Evolutionary conservation across 148 eudicot genomes (phyloP).

Genomic region (Talinum fruticosum): DNA sequence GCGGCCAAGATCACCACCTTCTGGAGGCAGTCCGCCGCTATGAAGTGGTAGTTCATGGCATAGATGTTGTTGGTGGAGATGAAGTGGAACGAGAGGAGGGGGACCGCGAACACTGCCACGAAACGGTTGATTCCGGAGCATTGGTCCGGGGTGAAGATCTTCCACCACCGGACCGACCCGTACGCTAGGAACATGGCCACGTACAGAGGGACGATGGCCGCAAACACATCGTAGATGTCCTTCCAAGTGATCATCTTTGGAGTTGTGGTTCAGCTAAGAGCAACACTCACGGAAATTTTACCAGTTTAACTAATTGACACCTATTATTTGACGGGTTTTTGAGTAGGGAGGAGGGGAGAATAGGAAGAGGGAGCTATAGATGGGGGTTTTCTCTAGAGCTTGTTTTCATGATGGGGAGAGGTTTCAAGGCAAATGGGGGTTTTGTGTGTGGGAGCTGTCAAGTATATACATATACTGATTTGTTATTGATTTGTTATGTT

Average conservation of each 20-base stretch:
- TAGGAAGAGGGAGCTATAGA: neutral
- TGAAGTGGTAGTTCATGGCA: constrained; percentile 85
- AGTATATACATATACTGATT: neutral
- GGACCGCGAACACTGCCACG: constrained; percentile 91
- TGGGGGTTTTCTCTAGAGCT: neutral
- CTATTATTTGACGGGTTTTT: neutral
- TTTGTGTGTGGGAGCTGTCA: neutral
- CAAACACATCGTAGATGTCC: constrained; percentile 85
- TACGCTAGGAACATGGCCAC: constrained; percentile 95
- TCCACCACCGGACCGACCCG: constrained; percentile 97
- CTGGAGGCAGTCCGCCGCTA: constrained; percentile 82
- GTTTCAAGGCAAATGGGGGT: neutral
- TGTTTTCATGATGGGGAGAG: constrained; percentile 18
- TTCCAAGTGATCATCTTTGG: constrained; percentile 69
- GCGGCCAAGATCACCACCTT: constrained; percentile 65
- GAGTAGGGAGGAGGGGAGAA: neutral
- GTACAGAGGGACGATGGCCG: constrained; percentile 79
- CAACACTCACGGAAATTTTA: neutral
- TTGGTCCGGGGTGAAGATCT: constrained; percentile 94
- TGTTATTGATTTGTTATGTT: neutral
- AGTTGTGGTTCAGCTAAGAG: neutral
- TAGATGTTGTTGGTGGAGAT: constrained; percentile 83
- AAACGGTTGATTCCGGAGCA: constrained; percentile 97
- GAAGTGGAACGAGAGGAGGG: constrained; percentile 87
- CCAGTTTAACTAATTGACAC: neutral